Base-by-base conservation (phyloP, 495 filamentous ascomycete genomes). In the Geopyxis carbonaria region DNA sequence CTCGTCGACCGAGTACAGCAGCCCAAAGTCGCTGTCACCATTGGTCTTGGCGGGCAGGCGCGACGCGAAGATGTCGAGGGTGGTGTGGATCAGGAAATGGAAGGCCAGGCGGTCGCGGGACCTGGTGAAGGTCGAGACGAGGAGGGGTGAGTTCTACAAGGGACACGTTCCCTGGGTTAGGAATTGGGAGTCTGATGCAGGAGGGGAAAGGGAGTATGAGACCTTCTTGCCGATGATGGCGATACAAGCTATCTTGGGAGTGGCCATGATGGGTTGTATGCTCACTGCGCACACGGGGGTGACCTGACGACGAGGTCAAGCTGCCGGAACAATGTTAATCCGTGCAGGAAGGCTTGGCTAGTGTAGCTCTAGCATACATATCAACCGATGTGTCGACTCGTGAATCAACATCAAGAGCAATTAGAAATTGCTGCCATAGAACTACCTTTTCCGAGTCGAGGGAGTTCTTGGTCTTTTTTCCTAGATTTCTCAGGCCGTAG, bases 141-240 rank as follows among this genome's bases (percentile, higher is more conserved):
- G 87, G 55, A 97, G 78, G 33, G 87, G 89, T 57, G 93, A 92
- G 62, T 94, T 91, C 89, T 97, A 18, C 11, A 22, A 14, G 43
- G 10, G 19, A 2, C 11, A 31, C 3, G 31, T 50, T 45, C 28
- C 28, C 27, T 15, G 4, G 22, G 32, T 24, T 29, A 33, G 42
- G 36, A 31, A 48, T 33, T 16, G 22, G 28, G 24, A 43, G 20
- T 18, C 31, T 24, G 43, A 38, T 21, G 22, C 46, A n/a, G 4
- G 39, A 35, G 18, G 29, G 31, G 31, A 23, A 14, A 22, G 28
- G 18, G 13, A 23, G 18, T 7, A 22, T 28, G 14, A 36, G 29
- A 92, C 81, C 55, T 87, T 74, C 63, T 86, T 84, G 34, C 87
- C 86, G 50, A 97, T 92, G 16, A 97, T 64, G 50, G 84, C 84